These are phyloP conservation scores for Plasmodium inui DNA, from an alignment of 169 alveolate species.

Conservation along the genomic window DNA sequence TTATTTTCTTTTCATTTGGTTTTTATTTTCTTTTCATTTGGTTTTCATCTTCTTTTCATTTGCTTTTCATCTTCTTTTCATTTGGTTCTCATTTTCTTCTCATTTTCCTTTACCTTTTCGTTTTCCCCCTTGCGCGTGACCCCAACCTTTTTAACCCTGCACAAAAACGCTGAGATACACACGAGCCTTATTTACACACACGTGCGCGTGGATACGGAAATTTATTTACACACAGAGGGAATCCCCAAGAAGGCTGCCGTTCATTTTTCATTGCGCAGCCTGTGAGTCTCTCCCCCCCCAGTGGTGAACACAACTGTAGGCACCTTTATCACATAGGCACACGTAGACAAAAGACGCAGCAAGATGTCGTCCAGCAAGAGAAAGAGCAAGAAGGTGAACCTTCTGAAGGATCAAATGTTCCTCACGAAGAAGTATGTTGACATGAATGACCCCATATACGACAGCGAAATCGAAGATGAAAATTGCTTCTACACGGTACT, in stretches of 20 bases:
- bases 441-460: conserved; percentile 75
- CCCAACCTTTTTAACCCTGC: neutral
- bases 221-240: neutral
- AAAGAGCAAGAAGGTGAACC: conserved; percentile 48
- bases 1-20: too few species aligned
- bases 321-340: too few species aligned
- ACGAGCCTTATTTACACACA: neutral
- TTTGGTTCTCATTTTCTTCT: neutral
- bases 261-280: neutral
- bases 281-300: neutral
- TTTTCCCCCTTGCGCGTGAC: neutral
- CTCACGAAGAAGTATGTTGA: conserved; percentile 69
- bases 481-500: conserved; percentile 69
- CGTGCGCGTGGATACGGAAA: neutral
- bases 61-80: too few species aligned
- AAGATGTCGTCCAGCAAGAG: conserved; percentile 38
- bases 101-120: neutral
- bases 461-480: conserved; percentile 73
- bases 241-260: neutral
- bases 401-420: conserved; percentile 68
- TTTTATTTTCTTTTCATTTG: too few species aligned
- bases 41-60: neutral
- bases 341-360: too few species aligned
- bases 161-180: neutral
- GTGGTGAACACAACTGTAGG: neutral